phyloP scores from a whole-genome alignment of 2,329 filamentous ascomycete species.

The Scytalidium sp. region DNA sequence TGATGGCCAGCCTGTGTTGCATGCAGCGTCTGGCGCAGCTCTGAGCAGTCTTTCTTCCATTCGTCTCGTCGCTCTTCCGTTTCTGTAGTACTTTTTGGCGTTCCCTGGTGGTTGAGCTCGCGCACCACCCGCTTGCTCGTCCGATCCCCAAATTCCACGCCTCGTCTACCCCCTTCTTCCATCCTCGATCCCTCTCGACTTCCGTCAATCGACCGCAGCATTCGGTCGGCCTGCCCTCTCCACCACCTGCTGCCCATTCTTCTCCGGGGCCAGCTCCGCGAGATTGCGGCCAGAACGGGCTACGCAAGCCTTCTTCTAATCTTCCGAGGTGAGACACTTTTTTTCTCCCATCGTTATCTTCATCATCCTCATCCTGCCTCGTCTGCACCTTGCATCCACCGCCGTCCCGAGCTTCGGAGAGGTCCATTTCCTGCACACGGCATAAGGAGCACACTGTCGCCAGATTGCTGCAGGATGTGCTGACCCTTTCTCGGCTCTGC shows the following conservation, averaged over 20 bases:
- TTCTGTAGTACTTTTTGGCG: constrained; percentile 6
- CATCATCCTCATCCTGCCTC: neutral
- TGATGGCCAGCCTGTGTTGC: constrained; percentile 23
- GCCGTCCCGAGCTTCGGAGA: neutral
- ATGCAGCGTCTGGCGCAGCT: constrained; percentile 12
- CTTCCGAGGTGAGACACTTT: constrained; percentile 26
- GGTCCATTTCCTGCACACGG: neutral
- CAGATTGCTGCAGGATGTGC: neutral
- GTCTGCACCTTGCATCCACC: neutral
- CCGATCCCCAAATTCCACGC: neutral
- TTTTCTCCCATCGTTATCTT: neutral
- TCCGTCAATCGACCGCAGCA: constrained; percentile 3
- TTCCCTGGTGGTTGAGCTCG: constrained; percentile 13
- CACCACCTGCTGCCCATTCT: neutral
- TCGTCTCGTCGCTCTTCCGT: constrained; percentile 18
- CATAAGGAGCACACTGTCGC: neutral
- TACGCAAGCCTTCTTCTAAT: constrained; percentile 12
- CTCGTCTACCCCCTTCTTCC: constrained; percentile 7
- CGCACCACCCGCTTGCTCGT: constrained; percentile 20
- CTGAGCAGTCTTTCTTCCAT: constrained; percentile 18
- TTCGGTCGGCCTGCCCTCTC: neutral
- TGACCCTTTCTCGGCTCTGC: neutral
- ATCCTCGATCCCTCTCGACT: constrained; percentile 1
- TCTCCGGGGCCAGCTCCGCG: neutral
- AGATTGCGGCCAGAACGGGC: constrained; percentile 1